phyloP scores from a whole-genome alignment of 306 rosid species.

The Lathyrus tuberosus region DNA sequence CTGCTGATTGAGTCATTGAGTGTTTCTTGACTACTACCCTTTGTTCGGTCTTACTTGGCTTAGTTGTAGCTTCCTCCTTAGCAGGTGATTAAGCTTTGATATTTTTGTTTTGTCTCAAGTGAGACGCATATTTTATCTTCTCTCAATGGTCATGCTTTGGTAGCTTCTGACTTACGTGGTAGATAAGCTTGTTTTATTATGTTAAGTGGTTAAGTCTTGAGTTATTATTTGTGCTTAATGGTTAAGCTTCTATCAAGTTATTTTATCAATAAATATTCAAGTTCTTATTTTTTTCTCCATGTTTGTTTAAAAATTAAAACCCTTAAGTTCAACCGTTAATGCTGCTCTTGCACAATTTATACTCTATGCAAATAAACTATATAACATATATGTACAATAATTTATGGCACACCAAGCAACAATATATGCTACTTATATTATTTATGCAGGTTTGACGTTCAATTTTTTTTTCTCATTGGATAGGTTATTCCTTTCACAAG shows the following conservation, averaged over 20 bases:
- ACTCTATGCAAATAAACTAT: constrained; percentile 9
- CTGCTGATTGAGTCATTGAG: neutral
- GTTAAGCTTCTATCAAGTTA: neutral
- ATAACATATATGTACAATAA: constrained; percentile 2
- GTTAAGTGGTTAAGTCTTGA: neutral
- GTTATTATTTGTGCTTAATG: neutral
- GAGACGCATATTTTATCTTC: neutral
- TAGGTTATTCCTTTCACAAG: constrained; percentile 90
- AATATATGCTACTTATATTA: constrained; percentile 13
- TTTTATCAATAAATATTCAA: neutral
- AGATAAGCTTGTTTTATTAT: neutral
- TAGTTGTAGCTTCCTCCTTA: neutral
- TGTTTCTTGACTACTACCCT: neutral
- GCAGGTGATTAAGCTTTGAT: neutral
- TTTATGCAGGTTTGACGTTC: constrained; percentile 29
- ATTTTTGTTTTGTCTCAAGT: neutral
- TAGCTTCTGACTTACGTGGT: neutral
- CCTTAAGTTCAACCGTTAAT: neutral
- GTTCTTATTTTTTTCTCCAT: neutral
- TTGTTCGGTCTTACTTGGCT: neutral
- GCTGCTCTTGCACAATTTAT: constrained; percentile 1
- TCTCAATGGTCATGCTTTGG: neutral
- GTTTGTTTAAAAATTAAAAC: neutral
- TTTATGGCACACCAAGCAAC: constrained; percentile 14
- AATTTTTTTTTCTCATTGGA: constrained; percentile 36